A percentile compares a stretch with the other conserved stretches of the same genome.
phyloP scores from a whole-genome alignment of 805 yeast species.

The Metschnikowia colocasiae region DNA sequence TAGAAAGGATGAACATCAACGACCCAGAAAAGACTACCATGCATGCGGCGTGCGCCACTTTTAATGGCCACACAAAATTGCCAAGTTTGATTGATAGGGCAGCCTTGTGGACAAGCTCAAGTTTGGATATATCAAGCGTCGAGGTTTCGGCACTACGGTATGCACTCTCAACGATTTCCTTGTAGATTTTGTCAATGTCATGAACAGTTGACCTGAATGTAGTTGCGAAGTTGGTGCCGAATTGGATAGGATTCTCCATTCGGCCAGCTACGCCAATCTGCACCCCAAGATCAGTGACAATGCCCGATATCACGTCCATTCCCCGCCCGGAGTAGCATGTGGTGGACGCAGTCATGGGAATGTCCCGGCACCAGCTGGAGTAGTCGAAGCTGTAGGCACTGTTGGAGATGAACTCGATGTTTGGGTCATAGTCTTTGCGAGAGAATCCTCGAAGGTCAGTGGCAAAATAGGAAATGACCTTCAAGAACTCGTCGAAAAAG shows the following conservation, averaged over 20 bases:
- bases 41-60: slow-evolving; percentile 7
- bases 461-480: slow-evolving; percentile 43
- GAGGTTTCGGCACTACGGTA: neutral
- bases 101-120: slow-evolving; percentile 12
- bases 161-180: slow-evolving; percentile 5
- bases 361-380: slow-evolving; percentile 47
- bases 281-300: slow-evolving; percentile 49
- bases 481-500: slow-evolving; percentile 39
- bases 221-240: slow-evolving; percentile 12
- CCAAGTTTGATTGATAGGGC: slow-evolving; percentile 12
- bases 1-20: slow-evolving; percentile 2
- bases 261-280: slow-evolving; percentile 42
- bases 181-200: slow-evolving; percentile 13
- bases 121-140: slow-evolving; percentile 12
- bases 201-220: slow-evolving; percentile 11
- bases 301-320: slow-evolving; percentile 44
- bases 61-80: slow-evolving; percentile 5
- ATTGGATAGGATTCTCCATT: slow-evolving; percentile 30
- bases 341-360: slow-evolving; percentile 16
- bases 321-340: slow-evolving; percentile 39
- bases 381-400: slow-evolving; percentile 43
- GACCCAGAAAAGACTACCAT: slow-evolving; percentile 2
- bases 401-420: slow-evolving; percentile 19
- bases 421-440: slow-evolving; percentile 10
- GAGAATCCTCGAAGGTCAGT: slow-evolving; percentile 32